These are phyloP conservation scores for Glycine soja DNA, from an alignment of 306 rosid species.

Conservation along the genomic window DNA sequence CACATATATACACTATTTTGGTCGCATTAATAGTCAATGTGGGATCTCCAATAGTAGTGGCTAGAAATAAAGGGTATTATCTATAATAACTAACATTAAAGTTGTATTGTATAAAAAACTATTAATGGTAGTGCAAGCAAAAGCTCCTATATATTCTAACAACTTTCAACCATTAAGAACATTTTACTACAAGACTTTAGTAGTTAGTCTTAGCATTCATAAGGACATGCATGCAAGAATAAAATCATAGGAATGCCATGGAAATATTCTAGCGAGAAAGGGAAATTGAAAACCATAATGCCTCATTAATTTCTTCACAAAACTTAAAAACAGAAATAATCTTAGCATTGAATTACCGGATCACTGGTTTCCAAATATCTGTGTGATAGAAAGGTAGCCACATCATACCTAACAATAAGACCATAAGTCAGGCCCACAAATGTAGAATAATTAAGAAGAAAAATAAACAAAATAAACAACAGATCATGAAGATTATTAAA, in stretches of 20 bases:
- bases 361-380: constrained; percentile 83
- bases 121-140: neutral
- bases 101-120: neutral
- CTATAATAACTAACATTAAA: neutral
- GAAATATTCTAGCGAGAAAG: neutral
- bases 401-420: constrained; percentile 80
- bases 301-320: constrained; percentile 11
- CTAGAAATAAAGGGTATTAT: neutral
- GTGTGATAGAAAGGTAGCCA: constrained; percentile 81
- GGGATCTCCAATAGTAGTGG: neutral
- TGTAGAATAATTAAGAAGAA: constrained; percentile 20
- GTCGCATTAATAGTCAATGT: too few species aligned
- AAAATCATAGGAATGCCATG: constrained; percentile 35
- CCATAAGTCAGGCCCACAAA: constrained; percentile 31
- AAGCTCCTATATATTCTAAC: neutral
- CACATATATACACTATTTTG: too few species aligned
- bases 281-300: constrained; percentile 33
- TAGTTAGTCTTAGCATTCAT: neutral
- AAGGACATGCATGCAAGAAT: constrained; percentile 22
- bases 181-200: constrained; percentile 12
- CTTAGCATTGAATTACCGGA: constrained; percentile 73
- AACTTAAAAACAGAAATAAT: constrained; percentile 39
- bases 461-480: neutral
- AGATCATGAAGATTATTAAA: constrained; percentile 45
- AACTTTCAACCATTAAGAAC: constrained; percentile 6